These are phyloP conservation scores for Gastrolobium bilobum DNA, from an alignment of 306 rosid species.

Conservation along the genomic window DNA sequence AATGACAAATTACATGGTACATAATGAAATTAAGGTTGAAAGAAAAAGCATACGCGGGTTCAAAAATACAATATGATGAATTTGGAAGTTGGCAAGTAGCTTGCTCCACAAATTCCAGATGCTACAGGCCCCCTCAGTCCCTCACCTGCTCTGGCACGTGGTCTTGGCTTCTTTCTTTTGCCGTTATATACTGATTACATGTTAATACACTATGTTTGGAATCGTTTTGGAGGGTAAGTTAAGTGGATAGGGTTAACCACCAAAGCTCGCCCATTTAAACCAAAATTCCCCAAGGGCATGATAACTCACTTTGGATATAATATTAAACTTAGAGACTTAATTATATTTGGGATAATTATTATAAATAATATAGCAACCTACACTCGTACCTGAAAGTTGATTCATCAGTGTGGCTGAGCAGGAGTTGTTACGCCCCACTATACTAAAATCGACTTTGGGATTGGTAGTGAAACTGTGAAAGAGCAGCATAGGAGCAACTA, in stretches of 20 bases:
- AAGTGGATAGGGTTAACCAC: constrained; percentile 41
- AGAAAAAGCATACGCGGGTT: constrained; percentile 8
- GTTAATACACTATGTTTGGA: constrained; percentile 19
- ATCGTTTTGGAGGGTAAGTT: constrained; percentile 39
- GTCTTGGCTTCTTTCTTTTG: constrained; percentile 51
- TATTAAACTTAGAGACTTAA: neutral
- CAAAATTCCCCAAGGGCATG: constrained; percentile 43
- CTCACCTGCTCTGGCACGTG: constrained; percentile 51
- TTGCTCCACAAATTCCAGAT: constrained; percentile 40
- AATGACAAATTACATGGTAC: constrained; percentile 39
- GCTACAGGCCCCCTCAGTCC: constrained; percentile 32
- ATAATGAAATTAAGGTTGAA: constrained; percentile 27
- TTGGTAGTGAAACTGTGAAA: neutral
- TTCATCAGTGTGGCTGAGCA: neutral
- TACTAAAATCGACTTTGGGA: neutral
- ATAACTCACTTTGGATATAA: constrained; percentile 28
- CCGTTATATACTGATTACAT: neutral
- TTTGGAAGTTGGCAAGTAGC: constrained; percentile 41
- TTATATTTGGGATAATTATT: neutral
- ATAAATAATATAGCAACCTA: neutral
- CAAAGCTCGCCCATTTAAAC: constrained; percentile 44
- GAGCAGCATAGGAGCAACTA: neutral
- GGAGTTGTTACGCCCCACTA: constrained; percentile 1
- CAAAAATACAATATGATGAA: constrained; percentile 7
- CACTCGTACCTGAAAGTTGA: constrained; percentile 18